Conservation (phyloP, 345 rosid genomes). For the Eucalyptus marginata region DNA sequence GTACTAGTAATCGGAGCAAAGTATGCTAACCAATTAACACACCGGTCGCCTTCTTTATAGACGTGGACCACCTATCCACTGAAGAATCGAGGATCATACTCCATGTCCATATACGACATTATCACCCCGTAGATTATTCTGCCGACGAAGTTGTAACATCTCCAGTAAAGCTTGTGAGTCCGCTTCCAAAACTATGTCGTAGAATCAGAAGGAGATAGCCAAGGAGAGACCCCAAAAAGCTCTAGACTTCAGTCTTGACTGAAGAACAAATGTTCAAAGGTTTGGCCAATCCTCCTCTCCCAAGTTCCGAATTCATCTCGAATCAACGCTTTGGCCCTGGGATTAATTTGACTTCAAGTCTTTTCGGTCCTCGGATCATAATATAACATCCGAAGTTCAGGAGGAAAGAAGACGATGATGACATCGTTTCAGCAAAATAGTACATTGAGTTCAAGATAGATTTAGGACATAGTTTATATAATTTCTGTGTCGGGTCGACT, state of each 20-base stretch:
- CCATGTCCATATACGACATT: not conserved
- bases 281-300: not conserved
- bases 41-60: not conserved
- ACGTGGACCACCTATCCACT: not conserved
- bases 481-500: not conserved
- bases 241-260: not conserved
- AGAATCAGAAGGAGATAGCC: not conserved
- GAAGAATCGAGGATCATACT: not conserved
- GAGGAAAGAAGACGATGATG: not conserved
- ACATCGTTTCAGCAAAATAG: accelerated
- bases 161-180: not conserved
- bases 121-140: not conserved
- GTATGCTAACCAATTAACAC: not conserved
- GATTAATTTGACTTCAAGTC: not conserved
- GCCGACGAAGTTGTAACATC: not conserved
- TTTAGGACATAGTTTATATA: not conserved
- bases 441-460: not conserved
- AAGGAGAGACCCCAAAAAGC: not conserved
- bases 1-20: not conserved
- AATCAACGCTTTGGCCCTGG: not conserved
- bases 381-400: not conserved
- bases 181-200: not conserved
- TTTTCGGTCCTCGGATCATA: not conserved
- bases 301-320: not conserved
- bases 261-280: not conserved